Conservation (phyloP, 352 stramenopile species). For the Globisporangium solare region DNA sequence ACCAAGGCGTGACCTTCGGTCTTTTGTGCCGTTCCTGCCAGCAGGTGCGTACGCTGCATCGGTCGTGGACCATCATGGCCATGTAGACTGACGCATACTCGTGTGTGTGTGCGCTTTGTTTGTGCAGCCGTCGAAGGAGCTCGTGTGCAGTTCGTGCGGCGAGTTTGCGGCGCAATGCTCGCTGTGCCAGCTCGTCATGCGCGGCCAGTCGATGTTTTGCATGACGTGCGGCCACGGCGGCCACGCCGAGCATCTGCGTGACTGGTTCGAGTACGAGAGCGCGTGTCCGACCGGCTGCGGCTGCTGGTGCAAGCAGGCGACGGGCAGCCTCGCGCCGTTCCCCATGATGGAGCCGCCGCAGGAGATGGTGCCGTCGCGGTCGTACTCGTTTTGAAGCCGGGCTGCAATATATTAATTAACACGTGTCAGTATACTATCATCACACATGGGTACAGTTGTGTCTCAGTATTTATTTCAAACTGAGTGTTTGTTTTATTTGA, state of each 20-base stretch:
- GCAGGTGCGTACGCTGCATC: too few species aligned
- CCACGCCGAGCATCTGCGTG: slow-evolving; percentile 61
- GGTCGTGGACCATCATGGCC: too few species aligned
- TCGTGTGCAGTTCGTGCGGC: slow-evolving; percentile 57
- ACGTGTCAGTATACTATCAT: background rate
- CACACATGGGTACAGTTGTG: background rate
- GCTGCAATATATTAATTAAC: background rate
- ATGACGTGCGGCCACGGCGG: slow-evolving; percentile 82
- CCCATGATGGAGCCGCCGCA: slow-evolving; percentile 21
- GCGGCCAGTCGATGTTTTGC: slow-evolving; percentile 84
- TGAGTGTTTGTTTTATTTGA: background rate
- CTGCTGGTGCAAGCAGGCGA: slow-evolving; percentile 83
- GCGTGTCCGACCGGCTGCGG: slow-evolving; percentile 77
- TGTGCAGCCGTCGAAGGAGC: slow-evolving; percentile 39
- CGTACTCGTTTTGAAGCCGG: slow-evolving; percentile 53
- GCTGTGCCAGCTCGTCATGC: slow-evolving; percentile 77
- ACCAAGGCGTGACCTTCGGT: slow-evolving; percentile 55
- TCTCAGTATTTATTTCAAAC: background rate
- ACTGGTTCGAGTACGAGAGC: slow-evolving; percentile 75
- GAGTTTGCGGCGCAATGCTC: slow-evolving; percentile 81
- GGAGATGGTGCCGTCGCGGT: slow-evolving; percentile 40
- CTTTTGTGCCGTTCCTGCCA: slow-evolving; percentile 66
- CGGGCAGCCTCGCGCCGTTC: slow-evolving; percentile 34
- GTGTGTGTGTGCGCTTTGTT: slow-evolving; percentile 3
- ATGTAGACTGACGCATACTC: background rate